A percentile compares a stretch with the other conserved stretches of the same genome.
Conservation (phyloP, 176 grass and related monocot genomes). For the Phoenix dactylifera region DNA sequence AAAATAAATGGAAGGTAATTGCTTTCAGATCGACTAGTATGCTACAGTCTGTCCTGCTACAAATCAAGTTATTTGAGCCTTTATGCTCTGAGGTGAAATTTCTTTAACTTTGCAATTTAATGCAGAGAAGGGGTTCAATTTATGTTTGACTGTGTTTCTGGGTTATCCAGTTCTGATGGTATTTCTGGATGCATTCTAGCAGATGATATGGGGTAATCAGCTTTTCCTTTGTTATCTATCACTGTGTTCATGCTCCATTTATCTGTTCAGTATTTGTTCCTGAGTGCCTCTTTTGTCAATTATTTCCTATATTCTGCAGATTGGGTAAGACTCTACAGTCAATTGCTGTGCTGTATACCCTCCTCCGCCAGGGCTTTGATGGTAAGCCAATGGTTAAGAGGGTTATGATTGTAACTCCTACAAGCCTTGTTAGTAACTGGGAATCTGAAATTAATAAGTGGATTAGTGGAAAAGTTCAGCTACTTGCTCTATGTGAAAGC, state of each 20-base stretch:
- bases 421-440: conserved; percentile 98
- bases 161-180: conserved; percentile 66
- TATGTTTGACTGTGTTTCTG: conserved; percentile 99
- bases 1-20: no score
- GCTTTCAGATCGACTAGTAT: no score
- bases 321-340: conserved; percentile 97
- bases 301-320: conserved; percentile 30
- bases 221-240: conserved; percentile 14
- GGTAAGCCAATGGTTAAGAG: conserved; percentile 86
- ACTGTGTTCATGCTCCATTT: conserved; percentile 3
- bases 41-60: no score
- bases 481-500: conserved; percentile 90
- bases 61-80: no score
- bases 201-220: conserved; percentile 95
- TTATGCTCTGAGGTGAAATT: no score
- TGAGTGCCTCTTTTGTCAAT: conserved; percentile 8
- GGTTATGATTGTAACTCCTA: conserved; percentile 75
- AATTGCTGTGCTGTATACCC: conserved; percentile 82
- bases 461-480: conserved; percentile 58
- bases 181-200: conserved; percentile 95
- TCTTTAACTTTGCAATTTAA: conserved; percentile 17
- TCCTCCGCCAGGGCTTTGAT: conserved; percentile 85
- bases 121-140: conserved; percentile 98
- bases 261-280: conserved; percentile 2
- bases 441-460: conserved; percentile 94